Evolutionary conservation across 2,329 filamentous ascomycete species (phyloP).

Genomic region (Tothia fuscella): DNA sequence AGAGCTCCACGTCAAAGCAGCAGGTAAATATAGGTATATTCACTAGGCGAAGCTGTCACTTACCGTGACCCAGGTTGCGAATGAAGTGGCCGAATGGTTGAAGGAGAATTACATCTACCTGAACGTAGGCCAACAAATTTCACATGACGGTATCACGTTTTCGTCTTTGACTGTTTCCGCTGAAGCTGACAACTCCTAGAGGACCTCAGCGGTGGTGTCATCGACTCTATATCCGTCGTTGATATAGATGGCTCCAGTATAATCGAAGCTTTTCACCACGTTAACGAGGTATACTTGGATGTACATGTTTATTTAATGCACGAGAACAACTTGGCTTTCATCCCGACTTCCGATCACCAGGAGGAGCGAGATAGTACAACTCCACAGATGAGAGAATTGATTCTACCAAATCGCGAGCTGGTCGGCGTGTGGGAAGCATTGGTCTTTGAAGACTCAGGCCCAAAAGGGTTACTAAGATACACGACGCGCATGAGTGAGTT

Average conservation of each 20-base stretch:
- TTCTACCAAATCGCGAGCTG: constrained; percentile 27
- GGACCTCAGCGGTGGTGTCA: constrained; percentile 17
- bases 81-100: constrained; percentile 28
- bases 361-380: constrained; percentile 17
- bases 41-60: neutral
- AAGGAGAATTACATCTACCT: constrained; percentile 22
- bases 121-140: constrained; percentile 23
- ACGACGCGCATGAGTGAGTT: constrained; percentile 27
- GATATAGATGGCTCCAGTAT: constrained; percentile 24
- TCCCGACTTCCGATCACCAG: constrained; percentile 12
- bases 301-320: constrained; percentile 31
- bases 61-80: constrained; percentile 19
- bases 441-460: constrained; percentile 31
- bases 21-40: constrained; percentile 21
- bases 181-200: constrained; percentile 14
- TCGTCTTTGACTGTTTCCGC: neutral
- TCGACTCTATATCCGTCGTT: constrained; percentile 26
- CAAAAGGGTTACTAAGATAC: constrained; percentile 28
- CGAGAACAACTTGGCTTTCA: constrained; percentile 16
- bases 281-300: constrained; percentile 27
- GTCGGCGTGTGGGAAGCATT: constrained; percentile 33
- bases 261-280: constrained; percentile 16
- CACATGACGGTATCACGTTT: constrained; percentile 18
- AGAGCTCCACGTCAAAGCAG: constrained; percentile 2
- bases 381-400: constrained; percentile 22